Conservation (phyloP, 306 rosid species). For the Pterocarpus santalinus region DNA sequence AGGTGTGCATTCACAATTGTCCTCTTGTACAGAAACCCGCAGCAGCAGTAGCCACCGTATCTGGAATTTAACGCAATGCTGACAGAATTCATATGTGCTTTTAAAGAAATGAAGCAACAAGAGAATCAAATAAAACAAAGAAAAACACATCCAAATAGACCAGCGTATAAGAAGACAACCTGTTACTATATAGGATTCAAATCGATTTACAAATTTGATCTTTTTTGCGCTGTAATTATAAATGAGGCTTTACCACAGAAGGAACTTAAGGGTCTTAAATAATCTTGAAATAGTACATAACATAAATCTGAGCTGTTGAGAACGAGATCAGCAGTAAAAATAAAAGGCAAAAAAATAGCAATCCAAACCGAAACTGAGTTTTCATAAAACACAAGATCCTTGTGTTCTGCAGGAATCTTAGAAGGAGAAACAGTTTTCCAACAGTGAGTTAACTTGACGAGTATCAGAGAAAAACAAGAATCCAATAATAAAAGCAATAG, state of each 20-base stretch:
- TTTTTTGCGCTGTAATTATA: background rate
- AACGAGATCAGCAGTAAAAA: background rate
- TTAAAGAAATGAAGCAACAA: slow-evolving; percentile 5
- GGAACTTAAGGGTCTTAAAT: background rate
- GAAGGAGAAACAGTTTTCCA: background rate
- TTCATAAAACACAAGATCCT: slow-evolving; percentile 16
- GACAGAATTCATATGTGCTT: background rate
- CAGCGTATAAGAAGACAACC: slow-evolving; percentile 1
- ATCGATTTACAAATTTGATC: background rate
- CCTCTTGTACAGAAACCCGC: background rate
- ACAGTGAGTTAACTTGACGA: background rate
- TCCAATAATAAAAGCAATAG: slow-evolving; percentile 4
- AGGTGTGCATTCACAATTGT: slow-evolving; percentile 8
- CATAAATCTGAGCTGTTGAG: slow-evolving; percentile 37
- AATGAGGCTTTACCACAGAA: background rate
- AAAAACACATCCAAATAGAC: slow-evolving; percentile 15
- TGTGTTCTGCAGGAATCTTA: background rate
- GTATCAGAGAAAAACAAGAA: slow-evolving; percentile 5
- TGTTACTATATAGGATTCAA: background rate
- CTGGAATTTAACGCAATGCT: slow-evolving; percentile 33
- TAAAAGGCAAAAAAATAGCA: background rate
- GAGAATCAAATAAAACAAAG: background rate
- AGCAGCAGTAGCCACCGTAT: slow-evolving; percentile 18
- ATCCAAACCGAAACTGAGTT: slow-evolving; percentile 24
- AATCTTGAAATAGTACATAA: slow-evolving; percentile 3